Evolutionary conservation across 2,329 filamentous ascomycete genomes (phyloP).

Genomic region (Purpureocillium lavendulum): DNA sequence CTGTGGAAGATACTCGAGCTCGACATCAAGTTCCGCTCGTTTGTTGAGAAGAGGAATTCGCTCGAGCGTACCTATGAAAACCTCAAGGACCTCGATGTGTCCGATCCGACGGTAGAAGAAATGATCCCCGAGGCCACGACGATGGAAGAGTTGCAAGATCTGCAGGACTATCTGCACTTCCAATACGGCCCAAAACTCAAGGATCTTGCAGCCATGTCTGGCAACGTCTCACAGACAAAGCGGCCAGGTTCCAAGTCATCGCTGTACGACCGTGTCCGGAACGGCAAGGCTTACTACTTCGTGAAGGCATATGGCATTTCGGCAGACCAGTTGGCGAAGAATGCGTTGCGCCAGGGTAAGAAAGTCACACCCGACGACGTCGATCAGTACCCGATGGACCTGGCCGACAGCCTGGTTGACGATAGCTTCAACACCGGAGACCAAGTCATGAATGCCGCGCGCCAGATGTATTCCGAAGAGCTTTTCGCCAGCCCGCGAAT

Average conservation of each 20-base stretch:
- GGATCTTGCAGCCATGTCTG: constrained; percentile 60
- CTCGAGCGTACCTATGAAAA: constrained; percentile 73
- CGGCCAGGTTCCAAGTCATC: constrained; percentile 77
- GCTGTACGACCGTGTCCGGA: constrained; percentile 76
- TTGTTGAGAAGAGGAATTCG: constrained; percentile 84
- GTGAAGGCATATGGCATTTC: constrained; percentile 87
- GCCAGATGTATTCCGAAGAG: constrained; percentile 86
- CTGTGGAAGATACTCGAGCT: constrained; percentile 92
- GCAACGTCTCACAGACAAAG: constrained; percentile 58
- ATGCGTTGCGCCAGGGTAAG: constrained; percentile 69
- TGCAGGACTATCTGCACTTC: constrained; percentile 96
- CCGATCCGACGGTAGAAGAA: constrained; percentile 71
- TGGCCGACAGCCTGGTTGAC: constrained; percentile 72
- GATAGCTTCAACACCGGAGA: constrained; percentile 68
- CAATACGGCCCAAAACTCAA: constrained; percentile 79
- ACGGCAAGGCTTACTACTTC: constrained; percentile 69
- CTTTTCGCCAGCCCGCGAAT: constrained; percentile 80
- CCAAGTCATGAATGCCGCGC: constrained; percentile 69
- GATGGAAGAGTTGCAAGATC: constrained; percentile 91
- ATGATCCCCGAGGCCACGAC: constrained; percentile 73
- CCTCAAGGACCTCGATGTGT: constrained; percentile 54
- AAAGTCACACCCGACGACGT: constrained; percentile 82
- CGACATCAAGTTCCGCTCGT: constrained; percentile 88
- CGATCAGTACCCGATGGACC: constrained; percentile 68
- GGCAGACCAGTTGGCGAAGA: constrained; percentile 80